These are phyloP conservation scores for Ceratocystiopsis minuta DNA, from an alignment of 2,329 filamentous ascomycete species.

Conservation along the genomic window DNA sequence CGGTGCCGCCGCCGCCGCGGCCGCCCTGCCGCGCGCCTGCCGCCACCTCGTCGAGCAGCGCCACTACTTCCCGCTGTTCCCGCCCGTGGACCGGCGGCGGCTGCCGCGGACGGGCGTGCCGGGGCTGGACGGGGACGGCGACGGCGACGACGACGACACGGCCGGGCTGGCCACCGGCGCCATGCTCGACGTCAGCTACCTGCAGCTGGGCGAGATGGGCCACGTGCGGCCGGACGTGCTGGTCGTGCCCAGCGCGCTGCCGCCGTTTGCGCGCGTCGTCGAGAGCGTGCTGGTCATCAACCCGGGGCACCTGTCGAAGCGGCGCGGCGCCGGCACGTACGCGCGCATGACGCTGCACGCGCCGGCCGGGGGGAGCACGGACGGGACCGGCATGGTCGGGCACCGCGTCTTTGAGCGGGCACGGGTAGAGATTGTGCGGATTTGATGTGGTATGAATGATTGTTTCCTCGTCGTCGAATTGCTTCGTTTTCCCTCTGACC, in stretches of 20 bases:
- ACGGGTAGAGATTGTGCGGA: slow-evolving; percentile 72
- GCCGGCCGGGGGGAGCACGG: slow-evolving; percentile 30
- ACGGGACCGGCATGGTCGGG: slow-evolving; percentile 37
- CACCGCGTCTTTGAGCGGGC: slow-evolving; percentile 70
- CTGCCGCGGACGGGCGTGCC: slow-evolving; percentile 46
- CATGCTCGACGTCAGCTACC: slow-evolving; percentile 64
- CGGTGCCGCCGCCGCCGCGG: slow-evolving; percentile 17
- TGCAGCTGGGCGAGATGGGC: slow-evolving; percentile 83
- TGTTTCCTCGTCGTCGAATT: too few species aligned
- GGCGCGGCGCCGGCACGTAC: slow-evolving; percentile 69
- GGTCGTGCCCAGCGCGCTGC: slow-evolving; percentile 63
- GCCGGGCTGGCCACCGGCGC: slow-evolving; percentile 50
- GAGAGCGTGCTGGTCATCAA: slow-evolving; percentile 84
- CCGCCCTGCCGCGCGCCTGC: slow-evolving; percentile 50
- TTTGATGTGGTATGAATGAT: slow-evolving; percentile 24
- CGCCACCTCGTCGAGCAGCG: slow-evolving; percentile 73
- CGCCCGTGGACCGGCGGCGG: slow-evolving; percentile 51
- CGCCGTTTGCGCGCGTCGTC: slow-evolving; percentile 80
- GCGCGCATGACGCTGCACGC: slow-evolving; percentile 62
- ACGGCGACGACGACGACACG: slow-evolving; percentile 19
- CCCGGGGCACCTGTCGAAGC: slow-evolving; percentile 72
- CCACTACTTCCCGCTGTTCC: slow-evolving; percentile 81
- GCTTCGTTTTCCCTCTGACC: too few species aligned
- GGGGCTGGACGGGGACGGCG: too few species aligned
- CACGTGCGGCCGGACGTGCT: slow-evolving; percentile 72